Evolutionary conservation across 2,329 filamentous ascomycete genomes (phyloP).

Genomic region (Alternaria alternata): DNA sequence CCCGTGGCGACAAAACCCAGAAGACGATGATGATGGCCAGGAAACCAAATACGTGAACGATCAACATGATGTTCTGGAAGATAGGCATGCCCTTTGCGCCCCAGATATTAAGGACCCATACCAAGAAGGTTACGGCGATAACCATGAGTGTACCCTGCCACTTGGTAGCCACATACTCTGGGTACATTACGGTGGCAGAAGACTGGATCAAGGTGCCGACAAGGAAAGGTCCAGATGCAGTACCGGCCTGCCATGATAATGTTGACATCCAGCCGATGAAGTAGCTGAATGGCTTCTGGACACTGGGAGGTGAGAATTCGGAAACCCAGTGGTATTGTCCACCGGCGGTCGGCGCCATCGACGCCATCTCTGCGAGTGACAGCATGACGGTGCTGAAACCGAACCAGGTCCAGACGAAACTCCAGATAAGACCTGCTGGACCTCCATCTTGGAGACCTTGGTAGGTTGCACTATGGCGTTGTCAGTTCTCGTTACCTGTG

Average conservation of each 20-base stretch:
- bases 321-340: slow-evolving; percentile 50
- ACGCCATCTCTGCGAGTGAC: slow-evolving; percentile 48
- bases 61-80: slow-evolving; percentile 47
- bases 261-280: slow-evolving; percentile 59
- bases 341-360: slow-evolving; percentile 47
- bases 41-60: slow-evolving; percentile 56
- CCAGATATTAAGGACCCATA: slow-evolving; percentile 54
- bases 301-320: slow-evolving; percentile 40
- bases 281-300: slow-evolving; percentile 40
- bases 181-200: slow-evolving; percentile 53
- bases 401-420: slow-evolving; percentile 46
- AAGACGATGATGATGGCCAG: slow-evolving; percentile 53
- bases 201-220: slow-evolving; percentile 59
- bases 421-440: slow-evolving; percentile 46
- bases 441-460: slow-evolving; percentile 44
- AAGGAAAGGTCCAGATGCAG: slow-evolving; percentile 58
- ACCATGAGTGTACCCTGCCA: slow-evolving; percentile 62
- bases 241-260: slow-evolving; percentile 60
- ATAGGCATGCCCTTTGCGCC: slow-evolving; percentile 43
- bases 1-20: slow-evolving; percentile 45
- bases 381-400: slow-evolving; percentile 44
- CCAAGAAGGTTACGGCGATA: slow-evolving; percentile 55
- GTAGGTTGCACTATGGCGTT: slow-evolving; percentile 30
- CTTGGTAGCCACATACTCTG: slow-evolving; percentile 51
- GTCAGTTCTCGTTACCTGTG: slow-evolving; percentile 6